Evolutionary conservation across 148 eudicot species (phyloP), one percentile per base, ranked within the genome.

Genomic region (Rhododendron ovatum): DNA sequence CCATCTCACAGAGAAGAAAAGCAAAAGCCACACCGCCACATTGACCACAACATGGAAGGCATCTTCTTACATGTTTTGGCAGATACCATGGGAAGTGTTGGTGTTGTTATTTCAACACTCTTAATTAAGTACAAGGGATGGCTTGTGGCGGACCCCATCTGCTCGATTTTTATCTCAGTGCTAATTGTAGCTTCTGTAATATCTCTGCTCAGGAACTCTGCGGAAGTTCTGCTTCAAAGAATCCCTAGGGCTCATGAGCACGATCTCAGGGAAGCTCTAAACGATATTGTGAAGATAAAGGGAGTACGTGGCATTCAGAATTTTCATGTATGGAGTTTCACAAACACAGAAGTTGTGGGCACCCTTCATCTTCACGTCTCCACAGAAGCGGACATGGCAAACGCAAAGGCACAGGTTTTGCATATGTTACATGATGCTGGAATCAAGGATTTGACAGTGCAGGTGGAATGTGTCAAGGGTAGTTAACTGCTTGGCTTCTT

Each of bases 1-100:
- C 22, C 67, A 43, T 47, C 71, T 78, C 83, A 28, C 5, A 73
- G 53, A 67, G 82, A 79, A 78, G 85, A 81, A 73, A 50, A 75
- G 81, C 87, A 87, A 69, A 88, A 88, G 84, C 92, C 92, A 48
- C 85, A 84, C 67, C 90, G 85, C 83, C 95, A 97, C 80, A 91
- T 95, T 59, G 99, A 97, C 88, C 99, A 97, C 88, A 97, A 97
- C 92, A 97, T 97, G 99, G 98, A 97, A 90, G 99, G 99, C 87
- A 97, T 97, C 84, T 97, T 97, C 92, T 92, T 97, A 85, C 99
- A 97, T 84, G 98, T 97, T 78, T 89, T 97, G 83, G 99, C 99
- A 5, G 99, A 97, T 88, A 97, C 99, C 59, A 20, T 97, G 92
- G 99, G 99, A 83, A 97, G 99, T 87, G 99, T 97, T 53, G 99